Evolutionary conservation across 169 alveolate species (phyloP).

Genomic region (Besnoitia besnoiti): DNA sequence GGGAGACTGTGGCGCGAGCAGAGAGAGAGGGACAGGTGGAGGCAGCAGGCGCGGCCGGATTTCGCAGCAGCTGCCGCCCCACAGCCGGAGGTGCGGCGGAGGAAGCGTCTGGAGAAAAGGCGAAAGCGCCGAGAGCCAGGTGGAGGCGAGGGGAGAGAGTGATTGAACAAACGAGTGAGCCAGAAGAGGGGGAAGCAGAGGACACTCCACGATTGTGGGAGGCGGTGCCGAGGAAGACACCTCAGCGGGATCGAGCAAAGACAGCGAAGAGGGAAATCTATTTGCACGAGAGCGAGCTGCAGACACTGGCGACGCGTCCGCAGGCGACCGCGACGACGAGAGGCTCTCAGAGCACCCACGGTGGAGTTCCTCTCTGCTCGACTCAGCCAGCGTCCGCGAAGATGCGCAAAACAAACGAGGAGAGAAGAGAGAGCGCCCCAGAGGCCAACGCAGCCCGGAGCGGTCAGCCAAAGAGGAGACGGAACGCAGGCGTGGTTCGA

Average conservation of each 20-base stretch:
- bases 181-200: neutral
- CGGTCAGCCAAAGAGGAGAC: too few species aligned
- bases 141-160: constrained; percentile 11
- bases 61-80: constrained; percentile 36
- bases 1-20: neutral
- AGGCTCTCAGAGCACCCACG: too few species aligned
- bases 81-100: constrained; percentile 35
- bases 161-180: neutral
- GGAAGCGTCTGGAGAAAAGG: neutral
- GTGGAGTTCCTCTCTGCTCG: too few species aligned
- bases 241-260: neutral
- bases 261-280: neutral
- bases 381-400: too few species aligned
- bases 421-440: too few species aligned
- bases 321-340: too few species aligned
- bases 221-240: neutral
- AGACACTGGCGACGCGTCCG: too few species aligned
- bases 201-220: neutral
- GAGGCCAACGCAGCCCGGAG: too few species aligned
- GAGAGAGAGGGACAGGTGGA: constrained; percentile 5
- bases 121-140: neutral
- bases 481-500: too few species aligned
- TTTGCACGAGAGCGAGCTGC: too few species aligned
- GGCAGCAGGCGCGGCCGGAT: neutral
- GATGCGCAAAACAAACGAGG: too few species aligned